These are phyloP conservation scores for Hypsizygus marmoreus DNA, from an alignment of 768 basidiomycete species.

Conservation along the genomic window DNA sequence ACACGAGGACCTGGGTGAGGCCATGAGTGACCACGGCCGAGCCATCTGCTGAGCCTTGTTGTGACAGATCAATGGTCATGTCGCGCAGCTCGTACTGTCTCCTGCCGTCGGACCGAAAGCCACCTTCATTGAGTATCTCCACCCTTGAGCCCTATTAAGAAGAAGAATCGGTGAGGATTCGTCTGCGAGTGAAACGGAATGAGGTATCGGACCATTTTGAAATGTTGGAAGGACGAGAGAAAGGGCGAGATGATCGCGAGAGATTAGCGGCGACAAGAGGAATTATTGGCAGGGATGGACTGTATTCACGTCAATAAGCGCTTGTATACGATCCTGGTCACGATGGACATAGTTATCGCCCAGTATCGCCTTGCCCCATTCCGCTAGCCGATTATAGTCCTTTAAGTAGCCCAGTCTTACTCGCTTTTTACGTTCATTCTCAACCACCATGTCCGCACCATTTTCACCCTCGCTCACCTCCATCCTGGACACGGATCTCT, in stretches of 20 bases:
- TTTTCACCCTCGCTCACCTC: constrained; percentile 45
- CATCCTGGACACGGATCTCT: constrained; percentile 90
- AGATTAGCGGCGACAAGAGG: not conserved
- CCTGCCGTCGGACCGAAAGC: constrained; percentile 89
- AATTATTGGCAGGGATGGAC: no score
- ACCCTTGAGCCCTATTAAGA: constrained; percentile 48
- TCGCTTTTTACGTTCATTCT: not conserved
- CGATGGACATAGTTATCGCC: constrained; percentile 6
- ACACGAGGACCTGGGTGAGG: constrained; percentile 83
- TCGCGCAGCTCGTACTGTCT: constrained; percentile 90
- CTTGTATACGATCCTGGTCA: constrained; percentile 7
- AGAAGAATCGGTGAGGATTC: not conserved
- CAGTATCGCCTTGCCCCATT: constrained; percentile 13
- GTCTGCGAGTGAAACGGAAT: constrained; percentile 6
- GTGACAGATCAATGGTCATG: constrained; percentile 74
- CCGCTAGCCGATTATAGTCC: constrained; percentile 1
- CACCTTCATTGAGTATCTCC: constrained; percentile 83
- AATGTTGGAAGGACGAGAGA: constrained; percentile 1
- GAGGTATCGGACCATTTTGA: constrained; percentile 23
- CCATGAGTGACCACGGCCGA: constrained; percentile 85
- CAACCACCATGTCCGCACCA: constrained; percentile 38
- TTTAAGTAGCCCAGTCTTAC: constrained; percentile 2
- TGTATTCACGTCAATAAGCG: no score
- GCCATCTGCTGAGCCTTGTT: constrained; percentile 81
- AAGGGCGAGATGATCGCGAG: constrained; percentile 7